These are phyloP conservation scores for Rhynchospora pubera DNA, from an alignment of 176 grass and related monocot genomes.

Conservation along the genomic window DNA sequence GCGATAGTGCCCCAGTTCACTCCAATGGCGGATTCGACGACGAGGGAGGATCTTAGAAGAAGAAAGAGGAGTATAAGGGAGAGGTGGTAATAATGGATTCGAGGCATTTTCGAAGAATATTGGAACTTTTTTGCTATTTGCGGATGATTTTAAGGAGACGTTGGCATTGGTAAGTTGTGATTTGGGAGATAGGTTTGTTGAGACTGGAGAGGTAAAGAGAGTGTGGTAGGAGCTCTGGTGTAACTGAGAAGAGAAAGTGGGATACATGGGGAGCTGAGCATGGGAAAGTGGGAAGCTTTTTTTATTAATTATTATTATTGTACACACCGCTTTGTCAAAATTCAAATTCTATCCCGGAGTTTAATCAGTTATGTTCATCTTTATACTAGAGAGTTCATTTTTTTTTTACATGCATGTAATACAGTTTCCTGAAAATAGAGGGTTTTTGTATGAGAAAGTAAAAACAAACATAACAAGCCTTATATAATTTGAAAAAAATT, in stretches of 20 bases:
- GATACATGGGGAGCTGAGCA: background rate
- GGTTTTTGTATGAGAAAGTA: background rate
- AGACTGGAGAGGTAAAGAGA: background rate
- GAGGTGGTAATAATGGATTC: background rate
- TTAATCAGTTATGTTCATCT: background rate
- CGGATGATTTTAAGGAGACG: conserved; percentile 1
- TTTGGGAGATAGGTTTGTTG: background rate
- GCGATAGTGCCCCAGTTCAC: conserved; percentile 87
- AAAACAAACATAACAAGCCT: background rate
- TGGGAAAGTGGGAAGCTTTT: background rate
- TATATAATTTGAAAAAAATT: background rate
- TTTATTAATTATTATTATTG: background rate
- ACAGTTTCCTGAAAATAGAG: background rate
- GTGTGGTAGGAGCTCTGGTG: background rate
- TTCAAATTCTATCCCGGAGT: background rate
- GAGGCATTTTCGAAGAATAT: conserved; percentile 22
- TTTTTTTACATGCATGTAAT: background rate
- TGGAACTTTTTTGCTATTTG: background rate
- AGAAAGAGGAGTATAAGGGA: conserved; percentile 13
- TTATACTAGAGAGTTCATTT: no score
- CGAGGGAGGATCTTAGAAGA: conserved; percentile 15
- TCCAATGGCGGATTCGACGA: conserved; percentile 48
- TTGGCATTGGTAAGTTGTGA: background rate
- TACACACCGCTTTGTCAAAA: background rate
- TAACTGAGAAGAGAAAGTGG: background rate